Base-by-base conservation (phyloP, 148 eudicot species). In the Camellia sinensis region DNA sequence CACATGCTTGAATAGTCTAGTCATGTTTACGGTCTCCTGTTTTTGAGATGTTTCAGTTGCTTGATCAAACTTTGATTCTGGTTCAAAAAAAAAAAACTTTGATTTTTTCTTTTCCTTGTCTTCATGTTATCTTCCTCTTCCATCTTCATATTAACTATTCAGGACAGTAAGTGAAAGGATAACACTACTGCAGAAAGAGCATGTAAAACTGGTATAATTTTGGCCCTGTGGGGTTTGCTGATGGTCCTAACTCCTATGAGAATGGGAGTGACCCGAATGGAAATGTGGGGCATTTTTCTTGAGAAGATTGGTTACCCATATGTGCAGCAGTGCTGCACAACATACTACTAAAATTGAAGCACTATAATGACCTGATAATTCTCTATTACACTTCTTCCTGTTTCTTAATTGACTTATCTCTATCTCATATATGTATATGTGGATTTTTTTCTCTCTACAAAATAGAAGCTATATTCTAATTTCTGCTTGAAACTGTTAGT, bases 211-310 rank as follows among this genome's bases (percentile, higher is more conserved):
- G 15, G 45, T 75, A 19, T n/a, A 60, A 19, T 75, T 62, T 43
- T 75, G 67, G 78, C 44, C 67, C 21, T 59, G 52, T 11, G 62
- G 70, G 22, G 64, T 43, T 46, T 44, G 73, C 52, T 45, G 21
- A 70, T 44, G 54, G 21, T 18, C 29, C 5, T 70, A 44, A 44
- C 10, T 18, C 29, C 5, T 70, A 44, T n/a, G 10, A 44, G 73
- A 18, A 69, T 44, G 73, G 54, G 21, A 44, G 46, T 44, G 54
- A 44, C 56, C 67, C 1, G 7, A 13, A 10, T 53, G 46, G 29
- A 29, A 7, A 46, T 29, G 54, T n/a, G 14, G 19, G 17, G 73
- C 29, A n/a, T 70, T 48, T 64, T 21, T 48, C 21, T 48, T 22
- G 37, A 70, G 21, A 70, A 45, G n/a, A 18, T 70, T 8, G 37